These are phyloP conservation scores for Salix suchowensis DNA, from an alignment of 345 rosid genomes.

Conservation along the genomic window DNA sequence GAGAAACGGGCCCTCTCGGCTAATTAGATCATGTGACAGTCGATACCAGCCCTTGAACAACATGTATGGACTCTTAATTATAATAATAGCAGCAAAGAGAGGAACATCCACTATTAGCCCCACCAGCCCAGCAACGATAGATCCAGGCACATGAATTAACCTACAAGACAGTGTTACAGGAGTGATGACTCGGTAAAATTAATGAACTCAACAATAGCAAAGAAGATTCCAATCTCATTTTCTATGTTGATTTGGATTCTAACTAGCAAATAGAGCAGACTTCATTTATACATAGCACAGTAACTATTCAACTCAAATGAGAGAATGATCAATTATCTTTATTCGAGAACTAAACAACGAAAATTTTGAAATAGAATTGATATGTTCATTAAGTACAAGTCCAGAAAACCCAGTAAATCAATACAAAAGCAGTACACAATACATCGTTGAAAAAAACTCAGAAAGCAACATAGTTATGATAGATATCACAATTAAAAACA, in stretches of 20 bases:
- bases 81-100: constrained; percentile 55
- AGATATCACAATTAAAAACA: neutral
- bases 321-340: neutral
- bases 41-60: constrained; percentile 74
- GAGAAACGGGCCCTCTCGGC: constrained; percentile 75
- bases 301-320: neutral
- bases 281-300: neutral
- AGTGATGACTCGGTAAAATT: neutral
- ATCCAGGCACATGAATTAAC: constrained; percentile 68
- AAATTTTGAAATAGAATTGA: neutral
- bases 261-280: neutral
- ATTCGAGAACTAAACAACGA: neutral
- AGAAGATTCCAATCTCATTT: neutral
- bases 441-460: neutral
- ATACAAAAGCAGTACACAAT: neutral
- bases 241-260: neutral
- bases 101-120: constrained; percentile 68
- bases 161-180: constrained; percentile 32
- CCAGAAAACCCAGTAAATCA: neutral
- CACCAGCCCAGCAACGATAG: constrained; percentile 60
- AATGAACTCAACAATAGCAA: neutral
- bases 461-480: neutral
- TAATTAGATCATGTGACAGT: constrained; percentile 59
- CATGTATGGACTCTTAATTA: constrained; percentile 71
- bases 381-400: neutral